Evolutionary conservation across 306 rosid genomes (phyloP).

Genomic region (Inga oerstediana): DNA sequence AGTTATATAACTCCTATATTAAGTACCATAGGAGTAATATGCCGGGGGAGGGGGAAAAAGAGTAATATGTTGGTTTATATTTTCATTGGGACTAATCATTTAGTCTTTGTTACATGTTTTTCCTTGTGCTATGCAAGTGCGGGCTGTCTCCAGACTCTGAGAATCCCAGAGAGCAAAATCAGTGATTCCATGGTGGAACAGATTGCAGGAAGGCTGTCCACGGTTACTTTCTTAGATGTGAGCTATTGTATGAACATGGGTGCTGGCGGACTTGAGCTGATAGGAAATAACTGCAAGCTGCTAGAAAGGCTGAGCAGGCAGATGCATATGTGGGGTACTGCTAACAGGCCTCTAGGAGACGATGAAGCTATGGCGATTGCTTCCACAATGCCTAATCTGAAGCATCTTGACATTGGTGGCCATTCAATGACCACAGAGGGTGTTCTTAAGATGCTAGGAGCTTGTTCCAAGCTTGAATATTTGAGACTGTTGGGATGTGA

Average conservation of each 20-base stretch:
- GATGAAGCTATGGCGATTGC: not conserved
- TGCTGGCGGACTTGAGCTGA: not conserved
- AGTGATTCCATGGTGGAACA: not conserved
- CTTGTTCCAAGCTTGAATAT: not conserved
- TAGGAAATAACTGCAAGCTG: not conserved
- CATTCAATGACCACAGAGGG: not conserved
- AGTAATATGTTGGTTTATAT: not conserved
- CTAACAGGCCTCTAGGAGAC: not conserved
- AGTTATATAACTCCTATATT: no score
- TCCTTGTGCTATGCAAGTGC: not conserved
- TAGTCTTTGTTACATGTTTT: not conserved
- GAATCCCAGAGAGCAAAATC: not conserved
- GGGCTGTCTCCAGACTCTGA: not conserved
- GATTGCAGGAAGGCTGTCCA: not conserved
- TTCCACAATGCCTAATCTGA: not conserved
- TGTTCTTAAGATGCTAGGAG: not conserved
- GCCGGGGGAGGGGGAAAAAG: not conserved
- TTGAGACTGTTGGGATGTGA: not conserved
- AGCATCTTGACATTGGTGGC: not conserved
- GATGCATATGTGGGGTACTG: not conserved
- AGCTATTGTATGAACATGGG: not conserved
- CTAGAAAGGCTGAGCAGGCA: not conserved
- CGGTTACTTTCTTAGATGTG: not conserved
- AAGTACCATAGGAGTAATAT: no score
- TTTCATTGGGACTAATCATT: not conserved